Conservation (phyloP, 169 alveolate genomes). For the Theileria annulata region DNA sequence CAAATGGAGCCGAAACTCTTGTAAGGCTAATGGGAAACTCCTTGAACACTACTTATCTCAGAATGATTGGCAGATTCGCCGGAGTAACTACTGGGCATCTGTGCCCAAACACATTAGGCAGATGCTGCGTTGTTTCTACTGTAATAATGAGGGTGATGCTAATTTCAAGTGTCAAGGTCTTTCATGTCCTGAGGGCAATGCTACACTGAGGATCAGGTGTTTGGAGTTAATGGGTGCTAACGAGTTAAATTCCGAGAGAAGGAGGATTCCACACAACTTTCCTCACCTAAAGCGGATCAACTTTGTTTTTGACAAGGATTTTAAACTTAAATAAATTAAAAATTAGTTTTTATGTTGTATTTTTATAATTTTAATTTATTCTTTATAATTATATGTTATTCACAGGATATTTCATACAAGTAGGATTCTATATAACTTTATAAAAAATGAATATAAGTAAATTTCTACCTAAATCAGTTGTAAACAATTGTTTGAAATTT, state of each 20-base stretch:
- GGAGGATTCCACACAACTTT: slow-evolving; percentile 49
- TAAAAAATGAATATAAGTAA: too few species aligned
- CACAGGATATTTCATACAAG: neutral
- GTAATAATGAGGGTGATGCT: slow-evolving; percentile 62
- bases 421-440: neutral
- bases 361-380: too few species aligned
- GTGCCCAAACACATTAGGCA: slow-evolving; percentile 27
- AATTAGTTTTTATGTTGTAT: neutral
- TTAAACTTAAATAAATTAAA: neutral
- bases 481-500: too few species aligned
- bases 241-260: slow-evolving; percentile 12
- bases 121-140: slow-evolving; percentile 42
- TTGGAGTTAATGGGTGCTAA: slow-evolving; percentile 49
- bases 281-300: slow-evolving; percentile 33
- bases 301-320: slow-evolving; percentile 39
- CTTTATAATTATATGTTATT: too few species aligned
- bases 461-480: too few species aligned
- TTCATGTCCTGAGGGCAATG: slow-evolving; percentile 46
- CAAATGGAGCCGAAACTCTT: slow-evolving; percentile 45
- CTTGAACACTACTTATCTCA: slow-evolving; percentile 31
- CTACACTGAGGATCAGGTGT: slow-evolving; percentile 44
- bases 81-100: slow-evolving; percentile 42
- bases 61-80: slow-evolving; percentile 48
- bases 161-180: slow-evolving; percentile 47
- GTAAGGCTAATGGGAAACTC: slow-evolving; percentile 40